Evolutionary conservation across 192 early-diverging fungal species (phyloP).

Genomic region (Linnemannia exigua): DNA sequence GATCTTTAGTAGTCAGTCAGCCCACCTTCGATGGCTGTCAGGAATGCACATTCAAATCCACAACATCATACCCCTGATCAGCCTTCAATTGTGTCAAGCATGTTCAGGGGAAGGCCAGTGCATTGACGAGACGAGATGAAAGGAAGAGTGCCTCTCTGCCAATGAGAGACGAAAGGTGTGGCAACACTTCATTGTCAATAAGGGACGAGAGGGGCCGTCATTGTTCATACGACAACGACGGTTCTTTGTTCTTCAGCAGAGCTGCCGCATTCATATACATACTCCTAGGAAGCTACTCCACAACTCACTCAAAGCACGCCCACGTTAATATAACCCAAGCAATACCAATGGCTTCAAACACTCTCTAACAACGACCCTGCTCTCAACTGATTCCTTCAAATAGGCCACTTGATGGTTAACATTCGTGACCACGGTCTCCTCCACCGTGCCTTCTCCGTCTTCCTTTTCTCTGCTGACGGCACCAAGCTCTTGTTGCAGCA

Average conservation of each 20-base stretch:
- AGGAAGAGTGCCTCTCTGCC: too few species aligned
- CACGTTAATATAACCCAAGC: too few species aligned
- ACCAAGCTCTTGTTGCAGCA: slow-evolving; percentile 94
- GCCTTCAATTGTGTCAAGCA: background rate
- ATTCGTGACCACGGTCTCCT: slow-evolving; percentile 86
- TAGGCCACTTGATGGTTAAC: slow-evolving; percentile 96
- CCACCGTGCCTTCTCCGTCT: slow-evolving; percentile 97
- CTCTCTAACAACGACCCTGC: background rate
- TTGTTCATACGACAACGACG: too few species aligned
- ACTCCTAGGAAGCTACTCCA: background rate
- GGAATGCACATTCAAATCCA: background rate
- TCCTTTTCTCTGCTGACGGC: slow-evolving; percentile 88
- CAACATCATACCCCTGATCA: background rate
- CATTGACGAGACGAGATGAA: too few species aligned
- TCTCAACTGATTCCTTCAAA: too few species aligned
- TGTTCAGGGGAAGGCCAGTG: background rate
- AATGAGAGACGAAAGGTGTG: too few species aligned
- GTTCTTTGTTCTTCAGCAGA: background rate
- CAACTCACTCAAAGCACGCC: background rate
- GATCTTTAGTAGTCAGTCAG: too few species aligned
- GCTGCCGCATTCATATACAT: background rate
- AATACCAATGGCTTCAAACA: background rate
- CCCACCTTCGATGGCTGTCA: background rate
- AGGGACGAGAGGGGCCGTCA: too few species aligned
- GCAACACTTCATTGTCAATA: too few species aligned